Evolutionary conservation across 1,139 yeast genomes (phyloP).

Genomic region (Candida sp.): DNA sequence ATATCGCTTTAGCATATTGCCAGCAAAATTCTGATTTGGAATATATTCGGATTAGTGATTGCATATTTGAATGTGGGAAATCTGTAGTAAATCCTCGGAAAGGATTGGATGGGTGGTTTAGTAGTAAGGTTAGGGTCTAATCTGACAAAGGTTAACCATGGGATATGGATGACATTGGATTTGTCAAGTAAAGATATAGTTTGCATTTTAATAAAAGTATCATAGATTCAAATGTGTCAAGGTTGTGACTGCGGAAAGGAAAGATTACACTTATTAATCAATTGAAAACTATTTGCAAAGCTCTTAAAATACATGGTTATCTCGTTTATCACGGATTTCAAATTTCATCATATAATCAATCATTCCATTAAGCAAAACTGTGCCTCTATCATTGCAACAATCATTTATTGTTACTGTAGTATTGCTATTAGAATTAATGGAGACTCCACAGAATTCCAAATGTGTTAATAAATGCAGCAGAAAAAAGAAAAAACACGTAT

Average conservation of each 20-base stretch:
- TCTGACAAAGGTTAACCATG: background rate
- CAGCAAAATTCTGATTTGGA: slow-evolving; percentile 22
- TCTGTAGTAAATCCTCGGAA: slow-evolving; percentile 34
- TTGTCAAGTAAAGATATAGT: background rate
- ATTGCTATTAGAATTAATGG: no score
- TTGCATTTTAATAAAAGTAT: background rate
- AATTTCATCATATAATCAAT: no score
- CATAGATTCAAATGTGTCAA: no score
- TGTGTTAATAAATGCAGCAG: background rate
- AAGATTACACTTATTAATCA: no score
- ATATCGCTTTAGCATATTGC: slow-evolving; percentile 40
- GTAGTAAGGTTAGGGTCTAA: slow-evolving; percentile 15
- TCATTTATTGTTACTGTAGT: no score
- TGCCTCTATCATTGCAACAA: no score
- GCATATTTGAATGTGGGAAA: slow-evolving; percentile 27
- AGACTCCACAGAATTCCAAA: background rate
- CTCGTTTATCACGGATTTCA: no score
- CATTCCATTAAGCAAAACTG: no score
- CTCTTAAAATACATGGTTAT: no score
- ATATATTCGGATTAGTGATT: slow-evolving; percentile 43
- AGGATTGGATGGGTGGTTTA: slow-evolving; percentile 44
- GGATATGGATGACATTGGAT: background rate
- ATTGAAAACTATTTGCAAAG: no score
- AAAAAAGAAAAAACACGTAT: background rate
- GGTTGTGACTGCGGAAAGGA: no score